A percentile compares a stretch with the other conserved stretches of the same genome.
Evolutionary conservation across 495 filamentous ascomycete genomes (phyloP).

Genomic region (Thermochaetoides thermophila): DNA sequence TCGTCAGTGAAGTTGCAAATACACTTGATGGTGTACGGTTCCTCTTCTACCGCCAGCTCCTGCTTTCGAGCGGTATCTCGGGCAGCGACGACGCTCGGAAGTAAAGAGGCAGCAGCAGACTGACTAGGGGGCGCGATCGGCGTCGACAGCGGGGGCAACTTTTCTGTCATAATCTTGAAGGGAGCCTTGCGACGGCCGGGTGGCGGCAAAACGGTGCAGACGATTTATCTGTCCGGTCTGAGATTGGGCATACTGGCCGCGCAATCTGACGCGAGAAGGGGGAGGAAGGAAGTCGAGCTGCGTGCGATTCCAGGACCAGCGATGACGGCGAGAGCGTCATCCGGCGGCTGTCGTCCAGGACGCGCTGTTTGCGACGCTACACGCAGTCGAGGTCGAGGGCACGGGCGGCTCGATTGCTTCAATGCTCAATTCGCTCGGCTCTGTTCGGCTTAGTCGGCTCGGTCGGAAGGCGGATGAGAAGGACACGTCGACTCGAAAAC

Average conservation of each 20-base stretch:
- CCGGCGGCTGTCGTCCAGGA: slow-evolving; percentile 7
- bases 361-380: slow-evolving; percentile 5
- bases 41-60: slow-evolving; percentile 49
- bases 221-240: slow-evolving; percentile 35
- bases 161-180: slow-evolving; percentile 89
- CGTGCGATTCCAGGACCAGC: no score
- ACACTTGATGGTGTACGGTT: slow-evolving; percentile 94
- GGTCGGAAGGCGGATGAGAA: not conserved
- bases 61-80: slow-evolving; percentile 43
- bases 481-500: not conserved
- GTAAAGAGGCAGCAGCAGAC: slow-evolving; percentile 27
- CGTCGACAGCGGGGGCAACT: slow-evolving; percentile 46
- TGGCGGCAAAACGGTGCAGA: slow-evolving; percentile 23
- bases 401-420: no score
- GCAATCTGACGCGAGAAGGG: slow-evolving; percentile 23
- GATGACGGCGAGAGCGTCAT: no score
- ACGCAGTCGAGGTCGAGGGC: no score
- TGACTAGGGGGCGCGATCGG: slow-evolving; percentile 39
- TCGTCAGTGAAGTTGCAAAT: slow-evolving; percentile 86
- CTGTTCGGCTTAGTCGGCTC: slow-evolving; percentile 6
- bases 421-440: not conserved
- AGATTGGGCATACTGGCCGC: slow-evolving; percentile 46
- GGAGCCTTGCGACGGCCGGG: slow-evolving; percentile 42
- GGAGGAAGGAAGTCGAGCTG: no score
- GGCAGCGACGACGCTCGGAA: slow-evolving; percentile 31